Conservation (phyloP, 2,329 filamentous ascomycete species). For the Arthrobotrys sphaeroides region DNA sequence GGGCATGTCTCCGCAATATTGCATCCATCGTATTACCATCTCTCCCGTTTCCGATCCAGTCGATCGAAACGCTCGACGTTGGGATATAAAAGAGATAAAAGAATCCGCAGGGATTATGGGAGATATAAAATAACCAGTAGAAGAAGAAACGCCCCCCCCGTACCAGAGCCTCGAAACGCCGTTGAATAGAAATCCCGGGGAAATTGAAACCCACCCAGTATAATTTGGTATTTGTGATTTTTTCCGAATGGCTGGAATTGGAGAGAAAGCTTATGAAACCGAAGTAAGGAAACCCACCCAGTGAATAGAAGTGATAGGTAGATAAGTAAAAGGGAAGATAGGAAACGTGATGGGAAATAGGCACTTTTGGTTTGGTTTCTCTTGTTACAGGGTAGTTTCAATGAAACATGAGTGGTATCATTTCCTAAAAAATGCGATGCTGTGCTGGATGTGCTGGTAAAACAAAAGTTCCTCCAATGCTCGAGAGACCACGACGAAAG, state of each 20-base stretch:
- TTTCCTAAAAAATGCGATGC: conserved; percentile 47
- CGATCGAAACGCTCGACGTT: conserved; percentile 11
- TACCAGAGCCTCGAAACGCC: conserved; percentile 32
- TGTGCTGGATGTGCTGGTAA: conserved; percentile 38
- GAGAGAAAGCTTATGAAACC: conserved; percentile 21
- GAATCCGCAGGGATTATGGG: neutral
- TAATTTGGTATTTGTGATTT: conserved; percentile 42
- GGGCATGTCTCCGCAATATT: neutral
- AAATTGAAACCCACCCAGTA: conserved; percentile 21
- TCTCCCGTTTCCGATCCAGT: neutral
- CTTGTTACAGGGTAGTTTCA: conserved; percentile 52
- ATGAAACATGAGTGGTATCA: conserved; percentile 53
- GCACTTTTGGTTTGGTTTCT: conserved; percentile 50
- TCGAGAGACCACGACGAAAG: conserved; percentile 10
- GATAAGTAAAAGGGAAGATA: neutral
- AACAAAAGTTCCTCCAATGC: conserved; percentile 40
- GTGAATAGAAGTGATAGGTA: conserved; percentile 25
- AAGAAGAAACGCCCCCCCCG: conserved; percentile 30
- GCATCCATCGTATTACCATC: conserved; percentile 1
- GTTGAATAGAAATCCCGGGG: conserved; percentile 30
- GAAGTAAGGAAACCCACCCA: conserved; percentile 30
- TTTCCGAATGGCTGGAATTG: neutral
- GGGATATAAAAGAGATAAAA: conserved; percentile 5
- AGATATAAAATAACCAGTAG: neutral
- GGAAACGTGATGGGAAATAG: conserved; percentile 28